A percentile compares a stretch with the other conserved stretches of the same genome.
These are phyloP conservation scores for Aspergillus campestris DNA, from an alignment of 495 filamentous ascomycete genomes.

Conservation along the genomic window DNA sequence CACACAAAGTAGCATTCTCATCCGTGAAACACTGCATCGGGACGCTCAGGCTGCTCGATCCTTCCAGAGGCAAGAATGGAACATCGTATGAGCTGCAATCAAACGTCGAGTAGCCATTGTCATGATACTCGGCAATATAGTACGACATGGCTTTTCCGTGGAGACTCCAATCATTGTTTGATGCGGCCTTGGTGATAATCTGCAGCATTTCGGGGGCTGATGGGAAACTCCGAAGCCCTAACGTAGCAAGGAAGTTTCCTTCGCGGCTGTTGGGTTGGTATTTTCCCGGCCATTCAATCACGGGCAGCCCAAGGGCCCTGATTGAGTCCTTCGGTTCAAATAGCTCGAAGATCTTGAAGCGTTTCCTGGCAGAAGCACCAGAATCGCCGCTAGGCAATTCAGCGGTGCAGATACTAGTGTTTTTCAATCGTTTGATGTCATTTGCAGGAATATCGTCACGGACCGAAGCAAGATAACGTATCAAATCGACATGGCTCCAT, in stretches of 20 bases:
- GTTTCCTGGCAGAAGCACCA: conserved; percentile 29
- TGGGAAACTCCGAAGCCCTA: conserved; percentile 66
- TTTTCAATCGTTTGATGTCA: conserved; percentile 71
- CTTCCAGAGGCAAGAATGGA: conserved; percentile 67
- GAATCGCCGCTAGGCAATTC: conserved; percentile 38
- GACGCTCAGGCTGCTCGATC: conserved; percentile 50
- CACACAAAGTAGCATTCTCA: conserved; percentile 63
- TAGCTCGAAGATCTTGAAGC: conserved; percentile 75
- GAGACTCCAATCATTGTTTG: conserved; percentile 45
- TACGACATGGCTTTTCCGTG: conserved; percentile 68
- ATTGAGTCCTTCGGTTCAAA: conserved; percentile 73
- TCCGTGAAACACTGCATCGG: conserved; percentile 79
- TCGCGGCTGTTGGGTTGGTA: conserved; percentile 56
- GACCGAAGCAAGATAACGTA: conserved; percentile 87
- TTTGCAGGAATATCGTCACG: conserved; percentile 77
- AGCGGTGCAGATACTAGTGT: conserved; percentile 71
- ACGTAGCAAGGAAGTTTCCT: conserved; percentile 57
- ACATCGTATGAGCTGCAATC: conserved; percentile 46
- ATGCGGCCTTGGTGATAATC: conserved; percentile 56
- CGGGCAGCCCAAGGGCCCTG: conserved; percentile 57
- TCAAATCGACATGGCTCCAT: conserved; percentile 91
- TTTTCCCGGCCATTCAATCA: conserved; percentile 78
- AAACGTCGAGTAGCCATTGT: conserved; percentile 61
- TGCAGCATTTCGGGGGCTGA: conserved; percentile 60
- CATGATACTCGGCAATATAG: conserved; percentile 68